phyloP scores from a whole-genome alignment of 176 grass and related monocot species.

The Sorghum bicolor region Sorghum_bicolor_NCBIv3 NC_012870.2:76050501-76051000 shows the following conservation, averaged over 20 bases:
- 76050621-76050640: slow-evolving; percentile 74
- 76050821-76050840: too few relatives aligned
- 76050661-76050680: slow-evolving; percentile 85
- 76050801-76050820: too few relatives aligned
- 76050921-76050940: neutral
- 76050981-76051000: neutral
- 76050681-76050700: slow-evolving; percentile 69
- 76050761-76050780: slow-evolving; percentile 72
- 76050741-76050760: slow-evolving; percentile 39
- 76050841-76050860: too few relatives aligned
- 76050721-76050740: slow-evolving; percentile 56
- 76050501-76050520: too few relatives aligned
- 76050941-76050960: neutral
- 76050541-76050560: slow-evolving; percentile 69
- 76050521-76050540: neutral
- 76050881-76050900: neutral
- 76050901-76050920: neutral
- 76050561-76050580: slow-evolving; percentile 90
- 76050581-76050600: slow-evolving; percentile 78
- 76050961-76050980: neutral
- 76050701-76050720: slow-evolving; percentile 86
- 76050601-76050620: slow-evolving; percentile 70
- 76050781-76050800: slow-evolving; percentile 75
- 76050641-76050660: slow-evolving; percentile 87
- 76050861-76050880: too few relatives aligned